Evolutionary conservation across 192 early-diverging fungal genomes (phyloP).

Genomic region (Entomortierella lignicola): DNA sequence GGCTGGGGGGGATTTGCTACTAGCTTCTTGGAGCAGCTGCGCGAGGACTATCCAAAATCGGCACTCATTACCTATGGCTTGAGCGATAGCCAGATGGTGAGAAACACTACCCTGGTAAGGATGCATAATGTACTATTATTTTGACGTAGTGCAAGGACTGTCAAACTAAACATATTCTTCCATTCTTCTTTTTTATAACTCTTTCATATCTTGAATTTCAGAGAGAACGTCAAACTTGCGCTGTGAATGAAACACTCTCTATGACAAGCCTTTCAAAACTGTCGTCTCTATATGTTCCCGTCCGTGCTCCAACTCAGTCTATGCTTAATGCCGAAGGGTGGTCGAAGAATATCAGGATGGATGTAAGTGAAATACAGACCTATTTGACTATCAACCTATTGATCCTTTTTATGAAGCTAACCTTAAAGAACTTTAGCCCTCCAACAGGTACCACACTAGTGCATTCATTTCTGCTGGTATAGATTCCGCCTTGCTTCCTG

Average conservation of each 20-base stretch:
- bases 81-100: constrained; percentile 42
- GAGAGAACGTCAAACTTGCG: constrained; percentile 43
- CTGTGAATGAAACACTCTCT: constrained; percentile 55
- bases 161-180: not conserved
- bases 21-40: constrained; percentile 66
- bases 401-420: too few relatives aligned
- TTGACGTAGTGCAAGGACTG: not conserved
- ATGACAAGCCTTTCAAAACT: constrained; percentile 52
- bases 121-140: not conserved
- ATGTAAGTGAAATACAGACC: constrained; percentile 51
- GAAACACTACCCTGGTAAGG: constrained; percentile 20
- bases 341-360: constrained; percentile 47
- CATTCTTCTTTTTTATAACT: too few relatives aligned
- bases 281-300: constrained; percentile 65
- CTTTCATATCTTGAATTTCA: constrained; percentile 10
- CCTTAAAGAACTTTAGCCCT: constrained; percentile 17
- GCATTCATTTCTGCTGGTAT: constrained; percentile 64
- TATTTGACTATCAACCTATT: not conserved
- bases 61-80: constrained; percentile 70
- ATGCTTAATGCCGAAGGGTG: constrained; percentile 24
- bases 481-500: constrained; percentile 58
- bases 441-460: constrained; percentile 65
- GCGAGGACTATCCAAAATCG: constrained; percentile 79
- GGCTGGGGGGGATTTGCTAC: constrained; percentile 79
- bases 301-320: constrained; percentile 49